Conservation (phyloP, 495 filamentous ascomycete species). For the Trichoderma virens region DNA sequence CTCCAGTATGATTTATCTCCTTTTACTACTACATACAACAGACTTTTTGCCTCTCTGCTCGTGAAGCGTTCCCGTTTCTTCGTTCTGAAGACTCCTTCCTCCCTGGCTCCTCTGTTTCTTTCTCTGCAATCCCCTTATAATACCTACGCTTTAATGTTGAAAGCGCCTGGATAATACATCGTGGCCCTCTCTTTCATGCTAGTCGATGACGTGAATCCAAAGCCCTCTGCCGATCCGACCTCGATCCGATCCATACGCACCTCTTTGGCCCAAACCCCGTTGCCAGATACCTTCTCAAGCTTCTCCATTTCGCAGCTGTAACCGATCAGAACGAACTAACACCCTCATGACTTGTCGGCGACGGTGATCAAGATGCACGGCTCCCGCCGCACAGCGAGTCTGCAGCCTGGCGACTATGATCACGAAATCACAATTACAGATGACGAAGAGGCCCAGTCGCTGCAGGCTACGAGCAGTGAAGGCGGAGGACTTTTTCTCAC, state of each 20-base stretch:
- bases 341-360: neutral
- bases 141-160: neutral
- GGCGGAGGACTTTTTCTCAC: neutral
- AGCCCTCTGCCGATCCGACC: neutral
- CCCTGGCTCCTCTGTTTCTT: neutral
- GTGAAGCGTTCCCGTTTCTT: neutral
- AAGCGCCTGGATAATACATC: neutral
- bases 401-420: constrained; percentile 50
- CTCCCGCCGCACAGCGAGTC: constrained; percentile 39
- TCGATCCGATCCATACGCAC: neutral
- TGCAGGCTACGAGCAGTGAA: neutral
- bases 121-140: neutral
- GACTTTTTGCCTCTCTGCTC: neutral
- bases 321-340: neutral
- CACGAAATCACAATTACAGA: constrained; percentile 55
- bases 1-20: neutral
- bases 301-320: neutral
- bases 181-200: neutral
- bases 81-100: neutral
- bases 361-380: constrained; percentile 32
- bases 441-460: constrained; percentile 18
- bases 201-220: neutral
- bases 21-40: neutral
- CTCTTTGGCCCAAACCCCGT: neutral
- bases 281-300: neutral